Base-by-base conservation (phyloP, 805 yeast species). In the Kodamaea fukazawae region DNA sequence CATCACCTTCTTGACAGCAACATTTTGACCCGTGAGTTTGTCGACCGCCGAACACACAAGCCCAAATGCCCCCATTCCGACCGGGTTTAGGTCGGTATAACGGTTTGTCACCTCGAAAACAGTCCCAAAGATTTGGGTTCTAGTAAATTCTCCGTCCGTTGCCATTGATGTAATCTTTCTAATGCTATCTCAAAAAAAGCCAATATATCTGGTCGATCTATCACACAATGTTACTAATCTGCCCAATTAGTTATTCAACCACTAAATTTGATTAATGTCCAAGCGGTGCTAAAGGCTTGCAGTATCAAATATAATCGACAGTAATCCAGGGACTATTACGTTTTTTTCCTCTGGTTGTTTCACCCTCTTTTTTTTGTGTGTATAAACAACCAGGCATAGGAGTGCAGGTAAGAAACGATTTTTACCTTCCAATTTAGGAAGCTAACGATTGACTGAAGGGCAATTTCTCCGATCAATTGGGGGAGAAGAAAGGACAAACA, bases 41-140 rank as follows among this genome's bases (percentile, higher is more conserved):
- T 93, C 99, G 41, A 83, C 79, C 1, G 99, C 99, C 7, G 96
- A 88, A 49, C 99, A 93, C 29, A 93, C 99, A 13, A 93, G 75
- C 4, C 99, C 99, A 60, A 93, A 93, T 6, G 99, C 99, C 17
- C 99, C 99, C 99, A 93, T 93, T 0, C 99, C 99, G 36, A 93
- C 96, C 2, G 99, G 99, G 57, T 89, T 91, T 46, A 93, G 74
- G 57, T 91, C 96, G 3, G 86, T 78, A 67, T 93, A 93, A 49
- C 96, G 69, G 54, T 79, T 81, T 30, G 97, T 90, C 48, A 89
- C 87, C 63, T 90, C 97, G 59, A 90, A 90, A 32, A 90, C 91
- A 2, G 98, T 90, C 36, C 96, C 96, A 56, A 90, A 90, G 46
- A 90, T 90, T 61, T 90, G 96, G 7, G 95, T 87, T 67, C 96